Evolutionary conservation across 2,329 filamentous ascomycete genomes (phyloP), one percentile per base, ranked within the genome.

Genomic region (Ciborinia camelliae): DNA sequence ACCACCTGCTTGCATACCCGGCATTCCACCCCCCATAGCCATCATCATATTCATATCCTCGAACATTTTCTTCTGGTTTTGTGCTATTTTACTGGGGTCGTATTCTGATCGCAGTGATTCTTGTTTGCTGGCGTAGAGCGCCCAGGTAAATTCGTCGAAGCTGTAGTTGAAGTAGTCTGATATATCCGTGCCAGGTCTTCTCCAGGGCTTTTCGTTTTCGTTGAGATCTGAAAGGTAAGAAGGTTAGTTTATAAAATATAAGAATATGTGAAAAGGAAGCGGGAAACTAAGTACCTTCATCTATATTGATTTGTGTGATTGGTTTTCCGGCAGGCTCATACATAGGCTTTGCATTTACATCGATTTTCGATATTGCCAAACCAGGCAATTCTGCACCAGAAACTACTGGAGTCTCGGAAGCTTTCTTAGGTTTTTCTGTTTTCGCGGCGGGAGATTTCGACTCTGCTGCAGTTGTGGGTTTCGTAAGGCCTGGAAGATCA

Each of bases 111-210:
- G 86, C 73, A 97, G 82, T 30, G 81, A 82, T 70, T 95, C 88
- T 76, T 98, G 95, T 74, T 96, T 96, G 66, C 92, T 82, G 39
- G 93, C 92, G 76, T 99, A 99, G 62, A 93, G 85, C 7, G 93
- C 90, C 95, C 95, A 99, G 0, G 93, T 97, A 77, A 97, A 98
- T 77, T 98, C 94, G 78, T 98, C 94, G 75, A 98, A 98, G 65
- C 94, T 94, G 78, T 98, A 98, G 81, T 98, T 98, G 85, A 98
- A 98, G 79, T 96, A 98, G 76, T 99, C 95, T 66, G 90, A 95
- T 63, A 97, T 86, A 73, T 99, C 95, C 14, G 94, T 93, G 54
- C 95, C 95, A 0, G 95, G 95, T 69, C 93, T 89, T 52, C 95
- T 88, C 95, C 95, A 99, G 23, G 94, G 93, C 77, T 97, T 98